Evolutionary conservation across 202 grass and related monocot species (phyloP).

Genomic region (Schoenoplectus tabernaemontani): DNA sequence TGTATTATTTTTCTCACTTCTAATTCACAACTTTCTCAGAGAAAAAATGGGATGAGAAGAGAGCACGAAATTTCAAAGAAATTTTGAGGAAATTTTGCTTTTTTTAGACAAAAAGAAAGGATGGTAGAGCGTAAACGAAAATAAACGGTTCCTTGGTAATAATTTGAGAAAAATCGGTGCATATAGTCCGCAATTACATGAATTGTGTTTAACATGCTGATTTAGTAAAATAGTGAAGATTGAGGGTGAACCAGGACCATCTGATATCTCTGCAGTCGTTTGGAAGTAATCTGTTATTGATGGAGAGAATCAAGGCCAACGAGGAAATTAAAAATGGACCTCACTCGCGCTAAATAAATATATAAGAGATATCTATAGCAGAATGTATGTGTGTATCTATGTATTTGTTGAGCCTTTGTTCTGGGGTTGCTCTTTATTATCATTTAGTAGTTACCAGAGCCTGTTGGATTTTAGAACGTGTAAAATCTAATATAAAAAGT

Average conservation of each 20-base stretch:
- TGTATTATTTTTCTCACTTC: neutral
- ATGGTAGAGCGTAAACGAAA: neutral
- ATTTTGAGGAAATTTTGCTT: neutral
- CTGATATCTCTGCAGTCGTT: neutral
- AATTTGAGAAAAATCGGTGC: neutral
- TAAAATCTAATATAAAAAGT: no score
- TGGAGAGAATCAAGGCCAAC: neutral
- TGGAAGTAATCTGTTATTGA: neutral
- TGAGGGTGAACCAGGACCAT: slow-evolving; percentile 18
- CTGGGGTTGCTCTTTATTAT: no score
- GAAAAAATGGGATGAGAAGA: neutral
- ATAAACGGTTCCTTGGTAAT: neutral
- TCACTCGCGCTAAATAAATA: no score
- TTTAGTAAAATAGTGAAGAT: slow-evolving; percentile 6
- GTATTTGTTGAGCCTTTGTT: no score
- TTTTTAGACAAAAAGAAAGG: neutral
- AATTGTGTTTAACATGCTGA: neutral
- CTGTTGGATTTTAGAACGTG: no score
- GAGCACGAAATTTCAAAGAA: neutral
- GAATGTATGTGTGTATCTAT: no score
- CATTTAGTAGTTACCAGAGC: no score
- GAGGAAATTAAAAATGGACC: neutral
- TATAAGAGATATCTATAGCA: no score
- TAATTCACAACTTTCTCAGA: neutral
- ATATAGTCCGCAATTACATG: neutral